These are phyloP conservation scores for Auxenochlorella pyrenoidosa DNA, from an alignment of 139 green algal species.

Conservation along the genomic window DNA sequence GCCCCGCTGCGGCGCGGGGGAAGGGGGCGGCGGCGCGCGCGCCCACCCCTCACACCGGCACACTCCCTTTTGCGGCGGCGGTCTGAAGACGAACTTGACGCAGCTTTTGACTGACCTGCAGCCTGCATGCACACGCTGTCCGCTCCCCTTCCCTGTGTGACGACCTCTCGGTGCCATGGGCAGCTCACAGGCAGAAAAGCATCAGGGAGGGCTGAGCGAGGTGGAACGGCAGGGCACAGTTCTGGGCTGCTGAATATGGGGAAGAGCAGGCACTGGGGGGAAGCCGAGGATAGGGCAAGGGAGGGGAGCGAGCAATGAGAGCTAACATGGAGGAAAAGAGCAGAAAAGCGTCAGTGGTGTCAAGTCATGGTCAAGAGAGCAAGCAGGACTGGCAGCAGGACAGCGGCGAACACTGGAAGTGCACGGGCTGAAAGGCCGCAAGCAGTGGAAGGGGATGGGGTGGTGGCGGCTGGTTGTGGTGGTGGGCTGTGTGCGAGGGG, in stretches of 20 bases:
- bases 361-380: no score
- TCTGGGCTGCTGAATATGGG: no score
- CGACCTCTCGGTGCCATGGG: neutral
- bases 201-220: neutral
- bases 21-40: neutral
- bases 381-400: no score
- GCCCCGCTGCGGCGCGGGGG: neutral
- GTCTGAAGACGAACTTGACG: neutral
- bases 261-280: neutral
- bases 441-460: no score
- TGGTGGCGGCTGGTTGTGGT: no score
- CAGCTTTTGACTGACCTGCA: slow-evolving; percentile 18
- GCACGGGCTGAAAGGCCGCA: no score
- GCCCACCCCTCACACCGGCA: neutral
- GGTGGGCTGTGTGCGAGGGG: no score
- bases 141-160: slow-evolving; percentile 2
- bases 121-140: neutral
- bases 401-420: no score
- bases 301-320: no score
- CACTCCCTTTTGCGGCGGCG: neutral
- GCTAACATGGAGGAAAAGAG: neutral
- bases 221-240: neutral
- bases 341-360: no score
- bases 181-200: neutral
- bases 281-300: neutral